phyloP scores from a whole-genome alignment of 768 basidiomycete species.

The Solioccasus polychromus region DNA sequence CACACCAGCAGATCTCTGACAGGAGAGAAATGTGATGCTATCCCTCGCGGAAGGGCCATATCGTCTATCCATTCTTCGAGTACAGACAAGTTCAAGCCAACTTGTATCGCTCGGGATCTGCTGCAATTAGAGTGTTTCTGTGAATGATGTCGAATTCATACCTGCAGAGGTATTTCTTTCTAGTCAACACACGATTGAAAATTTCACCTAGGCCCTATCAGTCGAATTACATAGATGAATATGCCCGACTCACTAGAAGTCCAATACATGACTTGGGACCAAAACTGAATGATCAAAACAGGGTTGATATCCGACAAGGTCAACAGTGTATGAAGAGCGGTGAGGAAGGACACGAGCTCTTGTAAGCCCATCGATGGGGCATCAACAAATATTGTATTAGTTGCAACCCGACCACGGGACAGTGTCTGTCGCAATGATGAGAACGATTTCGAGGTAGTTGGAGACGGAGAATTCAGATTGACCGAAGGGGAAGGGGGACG shows the following conservation, averaged over 20 bases:
- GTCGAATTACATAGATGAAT: background rate
- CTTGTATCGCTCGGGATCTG: conserved; percentile 82
- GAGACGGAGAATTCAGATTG: conserved; percentile 38
- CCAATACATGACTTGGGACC: conserved; percentile 99
- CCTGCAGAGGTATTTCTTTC: conserved; percentile 95
- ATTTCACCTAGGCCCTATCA: conserved; percentile 57
- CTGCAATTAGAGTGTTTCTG: conserved; percentile 9
- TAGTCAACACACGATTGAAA: conserved; percentile 81
- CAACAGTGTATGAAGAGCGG: conserved; percentile 80
- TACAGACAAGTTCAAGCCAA: conserved; percentile 78
- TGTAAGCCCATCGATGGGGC: conserved; percentile 41
- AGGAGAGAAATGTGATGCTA: conserved; percentile 78
- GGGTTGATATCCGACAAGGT: conserved; percentile 89
- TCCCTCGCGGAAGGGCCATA: conserved; percentile 75
- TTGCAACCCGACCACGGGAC: conserved; percentile 50
- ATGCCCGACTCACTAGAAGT: conserved; percentile 72
- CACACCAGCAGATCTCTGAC: conserved; percentile 81
- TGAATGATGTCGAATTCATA: conserved; percentile 29
- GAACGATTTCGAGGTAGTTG: conserved; percentile 52
- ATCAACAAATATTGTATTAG: conserved; percentile 51
- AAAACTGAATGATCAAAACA: conserved; percentile 80
- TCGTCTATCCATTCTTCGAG: conserved; percentile 91
- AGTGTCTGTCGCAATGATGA: conserved; percentile 70
- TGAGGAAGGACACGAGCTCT: conserved; percentile 76
- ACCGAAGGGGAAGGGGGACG: conserved; percentile 55